Conservation (phyloP, 805 yeast species). For the Wilhelminamyces savonicus region DNA sequence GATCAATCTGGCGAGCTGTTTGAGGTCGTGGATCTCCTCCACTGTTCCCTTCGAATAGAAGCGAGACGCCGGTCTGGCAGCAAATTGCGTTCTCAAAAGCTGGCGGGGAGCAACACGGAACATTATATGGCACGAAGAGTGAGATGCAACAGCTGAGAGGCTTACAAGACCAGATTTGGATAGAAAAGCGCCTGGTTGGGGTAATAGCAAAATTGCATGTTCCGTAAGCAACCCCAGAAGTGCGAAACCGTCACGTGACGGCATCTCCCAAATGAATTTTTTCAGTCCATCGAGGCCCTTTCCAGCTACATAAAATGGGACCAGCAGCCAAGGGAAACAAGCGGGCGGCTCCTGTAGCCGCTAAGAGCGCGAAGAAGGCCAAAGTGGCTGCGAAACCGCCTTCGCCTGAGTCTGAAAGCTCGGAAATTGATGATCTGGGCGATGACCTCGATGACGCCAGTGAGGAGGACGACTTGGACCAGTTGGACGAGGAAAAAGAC, state of each 20-base stretch:
- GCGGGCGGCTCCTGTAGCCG: slow-evolving; percentile 2
- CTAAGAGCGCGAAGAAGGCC: slow-evolving; percentile 15
- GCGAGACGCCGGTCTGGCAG: background rate
- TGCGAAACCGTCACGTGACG: too few relatives aligned
- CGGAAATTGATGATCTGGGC: slow-evolving; percentile 6
- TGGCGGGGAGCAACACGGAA: background rate
- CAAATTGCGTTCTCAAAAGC: background rate
- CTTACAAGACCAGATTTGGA: background rate
- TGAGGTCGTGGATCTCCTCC: slow-evolving; percentile 9
- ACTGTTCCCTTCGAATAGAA: slow-evolving; percentile 1
- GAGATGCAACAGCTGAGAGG: background rate
- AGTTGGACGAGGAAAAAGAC: slow-evolving; percentile 12
- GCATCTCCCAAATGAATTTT: too few relatives aligned
- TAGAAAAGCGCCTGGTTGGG: background rate
- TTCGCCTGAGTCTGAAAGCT: slow-evolving; percentile 8
- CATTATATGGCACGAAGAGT: background rate
- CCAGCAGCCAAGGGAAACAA: slow-evolving; percentile 4
- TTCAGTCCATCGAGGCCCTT: too few relatives aligned
- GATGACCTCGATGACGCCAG: slow-evolving; percentile 11
- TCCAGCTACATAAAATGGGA: too few relatives aligned
- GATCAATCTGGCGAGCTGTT: slow-evolving; percentile 7
- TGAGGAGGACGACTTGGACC: slow-evolving; percentile 14
- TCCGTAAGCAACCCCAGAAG: slow-evolving; percentile 5
- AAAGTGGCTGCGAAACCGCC: slow-evolving; percentile 13
- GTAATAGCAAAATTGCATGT: background rate